Evolutionary conservation across 148 eudicot genomes (phyloP), one percentile per base, ranked within the genome.

Genomic region (Agrostemma githago): DNA sequence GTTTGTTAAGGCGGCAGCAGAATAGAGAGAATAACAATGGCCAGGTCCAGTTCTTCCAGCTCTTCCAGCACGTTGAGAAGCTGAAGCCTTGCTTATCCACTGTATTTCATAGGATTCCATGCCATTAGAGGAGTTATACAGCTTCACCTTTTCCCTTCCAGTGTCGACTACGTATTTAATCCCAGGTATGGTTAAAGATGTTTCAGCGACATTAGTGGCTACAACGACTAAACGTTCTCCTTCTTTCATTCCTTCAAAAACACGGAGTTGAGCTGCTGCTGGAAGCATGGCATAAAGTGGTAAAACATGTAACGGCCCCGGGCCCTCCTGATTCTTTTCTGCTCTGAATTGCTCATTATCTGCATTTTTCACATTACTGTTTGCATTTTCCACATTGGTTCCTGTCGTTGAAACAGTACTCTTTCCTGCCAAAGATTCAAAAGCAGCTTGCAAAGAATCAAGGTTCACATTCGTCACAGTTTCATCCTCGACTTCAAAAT

Each of bases 41-140:
- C 97, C 97, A 69, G 99, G 97, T 39, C 94, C 92, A 2, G 99
- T 95, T 85, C 98, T 89, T 84, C 99, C 99, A 70, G 99, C 93
- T 83, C 99, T 87, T 80, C 99, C 97, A 34, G 94, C 92, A 59
- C 97, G 93, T 80, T 95, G 99, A 8, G 84, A 76, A 72, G 97
- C 97, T 59, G 99, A 95, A 14, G 96, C 99, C 78, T 92, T 87
- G 72, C 97, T 95, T 80, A 92, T 92, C 93, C 96, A 90, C 76
- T 92, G 88, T 74, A 95, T 76, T 73, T 95, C 89, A 89, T 84
- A 95, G 10, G 92, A 77, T 82, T 95, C 99, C 87, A 92, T 89
- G 44, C 97, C 99, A 82, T 82, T 95, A 19, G 88, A 76, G 8
- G 84, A 78, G 80, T 92, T 86, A 66, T 86, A 95, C 53, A 82